These are phyloP conservation scores for Earliella scabrosa DNA, from an alignment of 1,284 basidiomycete genomes.

Conservation along the genomic window DNA sequence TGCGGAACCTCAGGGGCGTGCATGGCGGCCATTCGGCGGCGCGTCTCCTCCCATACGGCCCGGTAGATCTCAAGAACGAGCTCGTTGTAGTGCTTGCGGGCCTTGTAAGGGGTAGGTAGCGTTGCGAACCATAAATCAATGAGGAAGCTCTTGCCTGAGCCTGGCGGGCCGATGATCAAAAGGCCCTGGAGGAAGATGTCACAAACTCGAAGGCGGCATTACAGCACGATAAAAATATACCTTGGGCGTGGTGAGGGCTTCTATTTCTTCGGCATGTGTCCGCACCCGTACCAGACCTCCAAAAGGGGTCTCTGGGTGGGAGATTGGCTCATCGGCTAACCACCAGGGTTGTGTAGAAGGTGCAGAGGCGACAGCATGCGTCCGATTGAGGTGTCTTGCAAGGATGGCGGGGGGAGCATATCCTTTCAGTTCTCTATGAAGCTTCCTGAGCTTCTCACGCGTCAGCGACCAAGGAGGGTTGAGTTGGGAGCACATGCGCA, in stretches of 20 bases:
- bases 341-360: constrained; percentile 35
- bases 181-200: constrained; percentile 62
- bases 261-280: constrained; percentile 63
- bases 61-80: constrained; percentile 74
- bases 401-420: constrained; percentile 51
- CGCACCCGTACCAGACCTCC: constrained; percentile 52
- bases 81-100: constrained; percentile 69
- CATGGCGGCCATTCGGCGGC: constrained; percentile 42
- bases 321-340: constrained; percentile 21
- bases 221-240: constrained; percentile 31
- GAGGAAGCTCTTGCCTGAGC: constrained; percentile 76
- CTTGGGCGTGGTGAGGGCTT: constrained; percentile 60
- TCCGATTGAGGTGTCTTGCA: constrained; percentile 33
- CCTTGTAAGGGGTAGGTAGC: constrained; percentile 62
- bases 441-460: constrained; percentile 45
- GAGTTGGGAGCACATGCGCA: not conserved
- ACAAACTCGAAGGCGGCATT: not conserved
- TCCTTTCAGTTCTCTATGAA: constrained; percentile 50
- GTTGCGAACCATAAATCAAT: constrained; percentile 69
- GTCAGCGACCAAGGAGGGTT: not conserved
- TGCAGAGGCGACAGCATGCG: constrained; percentile 25
- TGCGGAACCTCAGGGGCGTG: constrained; percentile 13
- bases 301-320: constrained; percentile 15
- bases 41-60: constrained; percentile 61
- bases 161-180: constrained; percentile 77